These are phyloP conservation scores for Aspergillus ochraceus DNA, from an alignment of 2,329 filamentous ascomycete species.

Conservation along the genomic window DNA sequence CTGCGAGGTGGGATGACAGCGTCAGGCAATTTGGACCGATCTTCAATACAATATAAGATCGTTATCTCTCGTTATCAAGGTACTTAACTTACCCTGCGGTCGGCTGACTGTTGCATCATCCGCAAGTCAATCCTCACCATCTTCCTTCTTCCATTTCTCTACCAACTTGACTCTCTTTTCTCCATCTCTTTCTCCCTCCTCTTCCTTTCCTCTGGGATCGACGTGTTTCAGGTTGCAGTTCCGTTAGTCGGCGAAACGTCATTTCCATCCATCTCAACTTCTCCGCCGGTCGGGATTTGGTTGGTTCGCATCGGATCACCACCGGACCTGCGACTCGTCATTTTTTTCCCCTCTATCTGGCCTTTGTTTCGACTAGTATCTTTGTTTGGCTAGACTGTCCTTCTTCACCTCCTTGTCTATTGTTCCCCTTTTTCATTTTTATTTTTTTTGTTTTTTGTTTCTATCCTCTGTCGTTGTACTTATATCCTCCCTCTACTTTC, in stretches of 20 bases:
- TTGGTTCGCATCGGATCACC: constrained; percentile 2
- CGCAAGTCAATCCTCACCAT: background rate
- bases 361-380: background rate
- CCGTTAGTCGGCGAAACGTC: background rate
- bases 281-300: background rate
- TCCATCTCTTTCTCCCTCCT: background rate
- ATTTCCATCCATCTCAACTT: background rate
- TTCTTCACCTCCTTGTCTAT: background rate
- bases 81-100: background rate
- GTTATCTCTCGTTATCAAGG: too few relatives aligned
- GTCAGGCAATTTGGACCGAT: background rate
- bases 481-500: background rate
- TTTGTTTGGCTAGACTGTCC: background rate
- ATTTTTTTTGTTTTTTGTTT: too few relatives aligned
- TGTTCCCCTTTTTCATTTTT: background rate
- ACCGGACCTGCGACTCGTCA: background rate
- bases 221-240: background rate
- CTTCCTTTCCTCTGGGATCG: background rate
- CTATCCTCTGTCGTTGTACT: too few relatives aligned
- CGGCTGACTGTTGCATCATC: background rate
- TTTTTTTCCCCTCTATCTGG: background rate
- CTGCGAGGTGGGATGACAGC: too few relatives aligned
- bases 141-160: background rate
- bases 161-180: background rate
- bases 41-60: too few relatives aligned